A percentile compares a stretch with the other conserved stretches of the same genome.
These are phyloP conservation scores for Nothopassalora personata DNA, from an alignment of 2,329 filamentous ascomycete genomes.

Conservation along the genomic window DNA sequence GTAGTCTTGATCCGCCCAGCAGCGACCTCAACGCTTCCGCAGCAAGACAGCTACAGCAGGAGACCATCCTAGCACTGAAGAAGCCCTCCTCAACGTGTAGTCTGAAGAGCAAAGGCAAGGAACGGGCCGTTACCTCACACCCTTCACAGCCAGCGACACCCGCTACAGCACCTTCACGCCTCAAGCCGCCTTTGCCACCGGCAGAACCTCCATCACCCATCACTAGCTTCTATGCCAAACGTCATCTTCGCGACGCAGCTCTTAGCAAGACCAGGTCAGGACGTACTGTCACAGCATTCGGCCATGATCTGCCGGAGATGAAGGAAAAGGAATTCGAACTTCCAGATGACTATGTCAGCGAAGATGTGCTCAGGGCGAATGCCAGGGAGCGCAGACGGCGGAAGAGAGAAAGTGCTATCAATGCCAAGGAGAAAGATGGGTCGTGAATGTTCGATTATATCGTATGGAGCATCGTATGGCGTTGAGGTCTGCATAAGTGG, in stretches of 20 bases:
- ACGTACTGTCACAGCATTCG: conserved; percentile 73
- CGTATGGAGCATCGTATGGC: not conserved
- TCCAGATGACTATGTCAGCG: conserved; percentile 57
- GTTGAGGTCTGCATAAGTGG: not conserved
- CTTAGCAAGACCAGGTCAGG: conserved; percentile 66
- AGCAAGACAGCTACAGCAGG: conserved; percentile 69
- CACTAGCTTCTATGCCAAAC: conserved; percentile 80
- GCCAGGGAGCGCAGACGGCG: conserved; percentile 60
- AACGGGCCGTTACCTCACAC: conserved; percentile 17
- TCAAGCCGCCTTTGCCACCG: conserved; percentile 25
- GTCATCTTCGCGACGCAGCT: conserved; percentile 72
- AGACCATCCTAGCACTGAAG: conserved; percentile 54
- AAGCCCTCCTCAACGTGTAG: conserved; percentile 12
- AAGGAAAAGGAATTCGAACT: conserved; percentile 67
- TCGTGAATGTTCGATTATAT: not conserved
- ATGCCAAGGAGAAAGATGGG: conserved; percentile 16
- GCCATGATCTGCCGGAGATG: conserved; percentile 70
- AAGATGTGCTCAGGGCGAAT: conserved; percentile 47
- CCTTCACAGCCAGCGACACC: conserved; percentile 14
- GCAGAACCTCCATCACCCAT: conserved; percentile 45
- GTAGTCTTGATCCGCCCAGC: conserved; percentile 52
- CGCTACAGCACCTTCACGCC: conserved; percentile 17
- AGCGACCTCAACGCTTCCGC: conserved; percentile 66
- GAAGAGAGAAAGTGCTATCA: conserved; percentile 46
- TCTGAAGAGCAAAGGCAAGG: conserved; percentile 34